Base-by-base conservation (phyloP, 192 early-diverging fungal species). In the Coemansia umbellata region DNA sequence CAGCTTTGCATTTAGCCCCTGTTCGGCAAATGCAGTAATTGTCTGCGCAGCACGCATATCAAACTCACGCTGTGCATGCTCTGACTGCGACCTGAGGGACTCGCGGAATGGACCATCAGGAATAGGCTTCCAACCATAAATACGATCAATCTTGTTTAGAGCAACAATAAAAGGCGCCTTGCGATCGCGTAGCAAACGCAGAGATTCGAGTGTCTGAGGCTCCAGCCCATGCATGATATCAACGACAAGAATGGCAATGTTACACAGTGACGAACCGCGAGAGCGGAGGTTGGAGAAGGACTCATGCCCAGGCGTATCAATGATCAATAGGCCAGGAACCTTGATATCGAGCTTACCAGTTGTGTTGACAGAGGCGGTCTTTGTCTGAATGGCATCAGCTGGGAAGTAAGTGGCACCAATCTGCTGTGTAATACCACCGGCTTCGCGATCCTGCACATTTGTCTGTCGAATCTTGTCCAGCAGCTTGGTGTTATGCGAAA, bases 381-480 rank as follows among this genome's bases (percentile, higher is more conserved):
- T 99, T 58, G 84, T 78, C 68, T 83, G 82, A 58, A 99, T 94
- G 23, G 92, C 91, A 28, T 91, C 88, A 48, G 91, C 82, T n/a
- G 95, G 97, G 85, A 99, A 97, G 79, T 90, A 99, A 22, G 95
- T 97, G 13, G 97, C 97, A 74, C 97, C 97, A 55, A 99, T 99
- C 66, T 99, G 97, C 74, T 99, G 97, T 9, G 97, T 99, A 69
- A 99, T 99, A 74, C 97, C 97, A 62, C 97, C 97, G 28, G 97
- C 97, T 84, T 99, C 97, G 50, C 94, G 94, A 52, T 90, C 97
- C 78, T 98, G 95, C 14, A 99, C 97, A 79, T 96, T 96, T 23
- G 97, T 99, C 70, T 98, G 94, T 40, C 97, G 85, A 75, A 99
- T 94, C 84, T 96, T 97, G 80, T 99, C 97, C 33, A 99, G 81